Conservation (phyloP, 2,329 filamentous ascomycete species). For the Phialemoniopsis sp. region DNA sequence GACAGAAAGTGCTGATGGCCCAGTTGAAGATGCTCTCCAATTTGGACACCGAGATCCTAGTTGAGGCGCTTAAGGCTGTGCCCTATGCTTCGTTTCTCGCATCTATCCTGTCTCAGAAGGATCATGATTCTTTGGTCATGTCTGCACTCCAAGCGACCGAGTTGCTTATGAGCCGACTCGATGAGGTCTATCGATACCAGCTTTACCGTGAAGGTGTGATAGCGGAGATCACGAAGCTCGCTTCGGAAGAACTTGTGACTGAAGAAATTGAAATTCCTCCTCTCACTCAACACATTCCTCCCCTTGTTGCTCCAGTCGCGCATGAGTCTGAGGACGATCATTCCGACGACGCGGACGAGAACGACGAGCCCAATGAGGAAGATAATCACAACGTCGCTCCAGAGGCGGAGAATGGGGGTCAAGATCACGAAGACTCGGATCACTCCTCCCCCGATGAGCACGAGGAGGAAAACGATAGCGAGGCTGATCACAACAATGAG, state of each 20-base stretch:
- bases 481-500: constrained; percentile 41
- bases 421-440: constrained; percentile 34
- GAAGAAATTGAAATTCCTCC: constrained; percentile 14
- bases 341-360: constrained; percentile 11
- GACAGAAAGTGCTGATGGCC: constrained; percentile 92
- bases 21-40: constrained; percentile 98
- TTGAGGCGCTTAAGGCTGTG: constrained; percentile 80
- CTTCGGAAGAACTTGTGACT: constrained; percentile 41
- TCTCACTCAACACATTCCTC: too few species aligned
- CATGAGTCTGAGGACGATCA: too few species aligned
- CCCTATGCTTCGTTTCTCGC: constrained; percentile 95
- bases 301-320: too few species aligned
- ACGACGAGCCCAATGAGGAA: constrained; percentile 18
- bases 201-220: constrained; percentile 97
- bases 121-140: constrained; percentile 82
- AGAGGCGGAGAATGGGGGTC: constrained; percentile 29
- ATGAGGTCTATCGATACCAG: constrained; percentile 88
- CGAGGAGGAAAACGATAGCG: constrained; percentile 40
- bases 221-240: constrained; percentile 80
- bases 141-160: constrained; percentile 87
- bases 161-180: constrained; percentile 77
- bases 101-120: constrained; percentile 91
- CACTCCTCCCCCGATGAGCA: constrained; percentile 50
- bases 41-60: constrained; percentile 77
- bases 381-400: constrained; percentile 30